Evolutionary conservation across 768 basidiomycete species (phyloP), one percentile per base, ranked within the genome.

Genomic region (Pulveroboletus sp.): DNA sequence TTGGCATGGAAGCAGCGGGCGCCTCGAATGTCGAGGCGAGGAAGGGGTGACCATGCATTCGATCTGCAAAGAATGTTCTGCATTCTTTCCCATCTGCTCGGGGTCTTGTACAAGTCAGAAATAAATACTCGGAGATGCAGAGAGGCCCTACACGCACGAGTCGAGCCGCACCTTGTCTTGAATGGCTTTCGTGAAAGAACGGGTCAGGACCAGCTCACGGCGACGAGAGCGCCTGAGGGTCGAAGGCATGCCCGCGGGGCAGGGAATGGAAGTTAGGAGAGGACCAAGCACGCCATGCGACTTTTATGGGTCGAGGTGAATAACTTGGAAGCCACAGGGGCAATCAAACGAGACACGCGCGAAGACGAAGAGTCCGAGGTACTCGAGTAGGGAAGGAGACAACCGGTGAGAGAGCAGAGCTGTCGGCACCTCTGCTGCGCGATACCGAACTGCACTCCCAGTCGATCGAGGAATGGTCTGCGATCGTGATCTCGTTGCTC

Each of bases 121-220:
- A 30, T 18, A 8, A 26, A n/a, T n/a, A n/a, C n/a, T 39, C 11
- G 15, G 14, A 39, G 7, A 35, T 17, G 40, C 15, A 30, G 33
- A 35, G 27, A 15, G 17, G 30, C 11, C 28, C n/a, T 38, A 38
- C 27, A 65, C 71, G 57, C 51, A 73, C 73, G 64, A 56, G 24
- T 59, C 53, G 31, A 59, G 55, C 41, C 43, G 56, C n/a, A 73
- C 60, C 57, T 70, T 72, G 31, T 73, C 72, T 59, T 71, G 76
- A 33, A 82, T 60, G 30, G 71, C 69, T 57, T 67, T 76, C 43
- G 73, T 71, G 56, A 82, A 73, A 36, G 81, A 81, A 47, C 71
- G 76, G 50, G 75, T 76, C 56, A 80, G 65, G 46, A 69, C 71
- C 58, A 75, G 57, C 57, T 75, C 76, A 55, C 71, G 71, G 54